These are phyloP conservation scores for Poa annua DNA, from an alignment of 176 grass and related monocot species.

Conservation along the genomic window DNA sequence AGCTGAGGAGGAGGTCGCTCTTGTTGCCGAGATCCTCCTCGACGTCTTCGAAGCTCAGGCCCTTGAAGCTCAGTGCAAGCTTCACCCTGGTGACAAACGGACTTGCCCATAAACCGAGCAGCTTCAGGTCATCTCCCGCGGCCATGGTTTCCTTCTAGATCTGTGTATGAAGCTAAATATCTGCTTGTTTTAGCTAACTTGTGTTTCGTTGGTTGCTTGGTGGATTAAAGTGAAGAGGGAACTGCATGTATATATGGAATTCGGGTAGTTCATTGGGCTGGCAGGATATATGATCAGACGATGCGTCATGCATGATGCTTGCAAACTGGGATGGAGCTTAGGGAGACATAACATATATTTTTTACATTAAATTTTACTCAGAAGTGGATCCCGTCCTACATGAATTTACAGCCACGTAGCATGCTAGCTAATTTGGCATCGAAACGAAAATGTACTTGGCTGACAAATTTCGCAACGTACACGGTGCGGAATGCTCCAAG, in stretches of 20 bases:
- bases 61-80: no score
- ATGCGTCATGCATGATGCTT: neutral
- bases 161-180: neutral
- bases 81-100: neutral
- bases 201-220: neutral
- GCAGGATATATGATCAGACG: neutral
- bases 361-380: no score
- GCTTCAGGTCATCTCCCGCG: neutral
- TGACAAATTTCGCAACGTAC: no score
- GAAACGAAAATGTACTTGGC: no score
- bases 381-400: no score
- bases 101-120: neutral
- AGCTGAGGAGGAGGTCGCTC: slow-evolving; percentile 50
- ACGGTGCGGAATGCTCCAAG: neutral
- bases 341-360: no score
- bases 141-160: neutral
- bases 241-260: neutral
- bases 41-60: no score
- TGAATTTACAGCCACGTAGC: no score
- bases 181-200: neutral
- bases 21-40: neutral
- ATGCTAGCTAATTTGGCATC: no score
- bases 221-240: neutral
- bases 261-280: neutral
- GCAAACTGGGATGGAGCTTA: no score